phyloP scores from a whole-genome alignment of 1,284 basidiomycete genomes.

The Moesziomyces globuligerus region DNA sequence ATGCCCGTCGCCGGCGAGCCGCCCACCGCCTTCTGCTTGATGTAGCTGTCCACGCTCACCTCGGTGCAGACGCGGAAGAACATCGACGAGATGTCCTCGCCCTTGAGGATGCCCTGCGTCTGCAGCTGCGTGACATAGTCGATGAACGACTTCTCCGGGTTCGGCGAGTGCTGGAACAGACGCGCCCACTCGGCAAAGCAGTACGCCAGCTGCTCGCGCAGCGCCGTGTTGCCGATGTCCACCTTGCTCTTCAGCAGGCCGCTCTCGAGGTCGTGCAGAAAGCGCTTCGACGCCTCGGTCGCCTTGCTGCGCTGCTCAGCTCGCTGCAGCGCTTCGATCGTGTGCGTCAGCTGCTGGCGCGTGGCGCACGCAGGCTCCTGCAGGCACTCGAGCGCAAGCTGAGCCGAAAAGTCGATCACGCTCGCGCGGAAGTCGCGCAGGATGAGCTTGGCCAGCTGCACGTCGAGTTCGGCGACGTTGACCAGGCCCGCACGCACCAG shows the following conservation, averaged over 20 bases:
- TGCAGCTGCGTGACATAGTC: constrained; percentile 96
- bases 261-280: constrained; percentile 74
- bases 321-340: constrained; percentile 80
- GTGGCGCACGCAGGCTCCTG: constrained; percentile 78
- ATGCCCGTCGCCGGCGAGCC: constrained; percentile 76
- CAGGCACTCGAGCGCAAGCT: constrained; percentile 86
- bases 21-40: constrained; percentile 82
- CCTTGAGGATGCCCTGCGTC: constrained; percentile 93
- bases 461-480: constrained; percentile 82
- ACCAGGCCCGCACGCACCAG: constrained; percentile 86
- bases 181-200: constrained; percentile 86
- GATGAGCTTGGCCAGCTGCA: constrained; percentile 89
- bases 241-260: constrained; percentile 67
- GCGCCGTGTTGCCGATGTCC: constrained; percentile 57
- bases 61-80: constrained; percentile 99
- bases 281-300: constrained; percentile 77
- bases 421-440: constrained; percentile 78
- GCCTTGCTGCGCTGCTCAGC: constrained; percentile 77
- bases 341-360: constrained; percentile 81
- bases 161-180: constrained; percentile 88
- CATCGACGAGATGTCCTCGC: constrained; percentile 94
- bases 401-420: constrained; percentile 83
- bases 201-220: constrained; percentile 72
- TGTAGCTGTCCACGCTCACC: constrained; percentile 89
- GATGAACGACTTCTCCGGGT: constrained; percentile 93